Evolutionary conservation across 768 basidiomycete genomes (phyloP), one percentile per base, ranked within the genome.

Genomic region (Mycena indigotica): DNA sequence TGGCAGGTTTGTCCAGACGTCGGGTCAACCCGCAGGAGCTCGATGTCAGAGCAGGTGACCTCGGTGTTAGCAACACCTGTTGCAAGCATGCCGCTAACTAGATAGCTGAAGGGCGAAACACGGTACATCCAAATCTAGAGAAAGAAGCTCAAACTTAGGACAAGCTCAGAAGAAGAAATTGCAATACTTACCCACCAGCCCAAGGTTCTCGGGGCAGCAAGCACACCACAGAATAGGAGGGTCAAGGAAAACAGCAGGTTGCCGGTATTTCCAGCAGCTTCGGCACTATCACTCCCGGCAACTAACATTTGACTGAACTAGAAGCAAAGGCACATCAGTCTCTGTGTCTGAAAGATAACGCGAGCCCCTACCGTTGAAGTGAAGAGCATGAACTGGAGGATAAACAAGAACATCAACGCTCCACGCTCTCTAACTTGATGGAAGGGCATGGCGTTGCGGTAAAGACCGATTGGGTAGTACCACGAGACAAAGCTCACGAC

Each of bases 11-110:
- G 63, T 2, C 84, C 85, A 1, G 70, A 57, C 1, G 85, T 83
- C 1, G 88, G 83, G 12, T 79, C 67, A 30, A 91, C 67, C 8
- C 66, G 66, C 48, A 84, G 79, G 26, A 80, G 73, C 69, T 91
- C 89, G 50, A 71, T 66, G 1, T 70, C 51, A 1, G 83, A 69
- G 70, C 90, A 91, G 5, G 65, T 69, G 38, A 85, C 71, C 0
- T 64, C 46, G 4, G 50, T 41, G 21, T 75, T 67, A 32, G 68
- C 67, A 23, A 70, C 41, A 13, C 67, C 67, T n/a, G 63, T 65
- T 5, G 64, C 41, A 24, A 71, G 53, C 53, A 73, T 63, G 25
- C 68, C 75, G 6, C 71, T 71, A 24, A 76, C 67, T 23, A 78
- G 50, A 48, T 77, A 77, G 2, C 66, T 69, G 62, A 68, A 69